A percentile compares a stretch with the other conserved stretches of the same genome.
phyloP scores from a whole-genome alignment of 352 stramenopile genomes.

The Pilasporangium apinafurcum region DNA sequence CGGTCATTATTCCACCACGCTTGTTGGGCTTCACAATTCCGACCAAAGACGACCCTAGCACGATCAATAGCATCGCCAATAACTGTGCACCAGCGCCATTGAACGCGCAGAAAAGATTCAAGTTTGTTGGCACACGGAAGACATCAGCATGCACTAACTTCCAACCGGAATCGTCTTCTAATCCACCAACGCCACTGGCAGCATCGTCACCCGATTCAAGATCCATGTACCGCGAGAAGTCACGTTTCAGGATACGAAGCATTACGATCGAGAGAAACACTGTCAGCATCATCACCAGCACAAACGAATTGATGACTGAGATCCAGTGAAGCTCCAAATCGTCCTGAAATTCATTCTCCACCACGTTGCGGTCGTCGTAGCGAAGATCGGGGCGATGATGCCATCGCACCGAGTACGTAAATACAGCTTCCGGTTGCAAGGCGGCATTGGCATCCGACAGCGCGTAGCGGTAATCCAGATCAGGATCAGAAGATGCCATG shows the following conservation, averaged over 20 bases:
- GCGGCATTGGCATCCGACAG: conserved; percentile 36
- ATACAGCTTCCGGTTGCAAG: conserved; percentile 52
- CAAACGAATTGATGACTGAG: conserved; percentile 98
- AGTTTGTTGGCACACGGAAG: conserved; percentile 91
- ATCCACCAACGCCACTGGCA: conserved; percentile 65
- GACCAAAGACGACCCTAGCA: conserved; percentile 90
- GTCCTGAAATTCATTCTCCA: conserved; percentile 56
- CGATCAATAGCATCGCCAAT: conserved; percentile 87
- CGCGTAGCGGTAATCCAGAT: conserved; percentile 53
- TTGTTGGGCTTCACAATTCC: conserved; percentile 92
- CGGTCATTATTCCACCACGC: conserved; percentile 89
- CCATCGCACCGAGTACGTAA: conserved; percentile 97
- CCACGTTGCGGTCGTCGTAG: conserved; percentile 88
- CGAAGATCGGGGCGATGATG: conserved; percentile 76
- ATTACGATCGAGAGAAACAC: conserved; percentile 96
- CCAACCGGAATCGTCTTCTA: conserved; percentile 96
- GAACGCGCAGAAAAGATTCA: conserved; percentile 90
- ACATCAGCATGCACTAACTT: conserved; percentile 97
- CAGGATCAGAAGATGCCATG: conserved; percentile 42
- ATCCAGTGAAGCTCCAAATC: conserved; percentile 96
- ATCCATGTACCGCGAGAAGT: conserved; percentile 97
- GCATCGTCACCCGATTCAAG: conserved; percentile 86
- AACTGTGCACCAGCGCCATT: conserved; percentile 93
- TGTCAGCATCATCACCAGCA: conserved; percentile 96
- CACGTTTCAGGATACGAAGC: conserved; percentile 96